Conservation (phyloP, 345 rosid genomes). For the Lumnitzera racemosa region DNA sequence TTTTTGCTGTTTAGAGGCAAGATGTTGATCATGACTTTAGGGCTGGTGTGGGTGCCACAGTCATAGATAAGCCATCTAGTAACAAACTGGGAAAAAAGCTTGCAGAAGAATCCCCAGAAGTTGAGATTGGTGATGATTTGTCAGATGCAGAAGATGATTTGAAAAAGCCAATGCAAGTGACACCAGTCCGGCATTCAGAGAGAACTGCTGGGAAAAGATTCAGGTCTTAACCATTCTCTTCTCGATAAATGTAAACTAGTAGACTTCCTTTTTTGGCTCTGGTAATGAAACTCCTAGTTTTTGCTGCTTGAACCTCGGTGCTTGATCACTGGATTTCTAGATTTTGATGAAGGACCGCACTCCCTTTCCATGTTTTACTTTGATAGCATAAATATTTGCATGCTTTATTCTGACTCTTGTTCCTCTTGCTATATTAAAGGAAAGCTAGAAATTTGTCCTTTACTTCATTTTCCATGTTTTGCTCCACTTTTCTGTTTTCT, state of each 20-base stretch:
- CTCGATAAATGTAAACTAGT: background rate
- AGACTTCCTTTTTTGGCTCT: background rate
- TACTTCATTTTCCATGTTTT: background rate
- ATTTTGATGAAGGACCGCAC: background rate
- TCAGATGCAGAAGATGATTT: conserved; percentile 32
- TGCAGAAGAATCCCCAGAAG: conserved; percentile 40
- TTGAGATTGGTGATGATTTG: conserved; percentile 34
- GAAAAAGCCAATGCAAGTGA: conserved; percentile 39
- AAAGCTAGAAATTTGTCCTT: too few species aligned
- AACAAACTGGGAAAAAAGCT: conserved; percentile 29
- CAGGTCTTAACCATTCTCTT: conserved; percentile 30
- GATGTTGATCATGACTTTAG: conserved; percentile 47
- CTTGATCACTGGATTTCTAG: too few species aligned
- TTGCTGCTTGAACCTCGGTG: too few species aligned
- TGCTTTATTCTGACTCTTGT: too few species aligned
- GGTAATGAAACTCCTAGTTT: too few species aligned
- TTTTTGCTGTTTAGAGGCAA: conserved; percentile 37
- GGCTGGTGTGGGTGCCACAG: conserved; percentile 63
- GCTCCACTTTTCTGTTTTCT: background rate
- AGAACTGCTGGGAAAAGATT: conserved; percentile 67
- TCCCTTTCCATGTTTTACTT: too few species aligned
- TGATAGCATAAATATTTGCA: too few species aligned
- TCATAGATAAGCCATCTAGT: conserved; percentile 21
- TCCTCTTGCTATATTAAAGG: too few species aligned
- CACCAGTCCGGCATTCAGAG: conserved; percentile 58